Evolutionary conservation across 116 monocot genomes (phyloP).

Genomic region (Iris pallida): DNA sequence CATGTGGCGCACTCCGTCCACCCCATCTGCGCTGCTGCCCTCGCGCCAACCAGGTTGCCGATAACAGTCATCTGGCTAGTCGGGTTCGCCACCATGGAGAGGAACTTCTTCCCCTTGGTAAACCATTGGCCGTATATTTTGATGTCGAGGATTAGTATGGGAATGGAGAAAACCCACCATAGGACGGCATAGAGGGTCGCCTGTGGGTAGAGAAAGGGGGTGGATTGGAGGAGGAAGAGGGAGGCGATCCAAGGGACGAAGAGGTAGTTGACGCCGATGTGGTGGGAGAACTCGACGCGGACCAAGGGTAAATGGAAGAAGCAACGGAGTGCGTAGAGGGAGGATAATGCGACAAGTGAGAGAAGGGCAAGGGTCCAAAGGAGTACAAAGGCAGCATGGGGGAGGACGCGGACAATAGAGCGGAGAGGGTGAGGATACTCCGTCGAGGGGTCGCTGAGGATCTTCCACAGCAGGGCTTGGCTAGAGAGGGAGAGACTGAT

Average conservation of each 20-base stretch:
- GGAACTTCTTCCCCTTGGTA: constrained; percentile 58
- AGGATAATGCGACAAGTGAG: constrained; percentile 35
- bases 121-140: constrained; percentile 85
- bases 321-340: constrained; percentile 57
- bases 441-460: constrained; percentile 26
- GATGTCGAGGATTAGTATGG: constrained; percentile 63
- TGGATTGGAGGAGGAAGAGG: constrained; percentile 64
- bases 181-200: constrained; percentile 20
- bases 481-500: constrained; percentile 55
- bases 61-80: constrained; percentile 49
- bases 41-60: constrained; percentile 43
- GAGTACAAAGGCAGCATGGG: constrained; percentile 49
- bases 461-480: constrained; percentile 70
- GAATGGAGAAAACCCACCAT: constrained; percentile 42
- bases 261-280: constrained; percentile 75
- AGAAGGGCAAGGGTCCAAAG: constrained; percentile 59
- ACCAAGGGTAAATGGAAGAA: constrained; percentile 36
- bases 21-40: constrained; percentile 46
- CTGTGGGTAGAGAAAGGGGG: constrained; percentile 34
- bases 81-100: constrained; percentile 64
- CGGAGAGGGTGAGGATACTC: constrained; percentile 7
- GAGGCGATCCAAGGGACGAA: constrained; percentile 76
- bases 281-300: constrained; percentile 55
- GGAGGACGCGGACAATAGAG: constrained; percentile 3
- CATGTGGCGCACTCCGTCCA: constrained; percentile 41